phyloP scores from a whole-genome alignment of 2,329 filamentous ascomycete genomes.

The Fusarium annulatum region DNA sequence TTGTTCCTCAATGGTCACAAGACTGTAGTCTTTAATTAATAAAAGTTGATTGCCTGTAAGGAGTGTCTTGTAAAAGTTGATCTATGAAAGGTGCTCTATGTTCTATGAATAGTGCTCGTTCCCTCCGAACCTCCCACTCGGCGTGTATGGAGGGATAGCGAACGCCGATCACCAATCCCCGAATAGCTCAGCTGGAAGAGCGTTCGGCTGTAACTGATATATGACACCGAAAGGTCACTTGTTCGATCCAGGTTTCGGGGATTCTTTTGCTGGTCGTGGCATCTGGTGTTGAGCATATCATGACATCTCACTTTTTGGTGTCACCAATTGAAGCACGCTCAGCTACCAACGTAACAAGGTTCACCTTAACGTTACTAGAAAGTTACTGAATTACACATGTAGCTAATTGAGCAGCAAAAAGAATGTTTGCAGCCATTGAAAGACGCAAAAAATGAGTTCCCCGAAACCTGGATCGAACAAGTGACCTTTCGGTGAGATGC shows the following conservation, averaged over 20 bases:
- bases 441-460: constrained; percentile 31
- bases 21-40: constrained; percentile 77
- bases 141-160: neutral
- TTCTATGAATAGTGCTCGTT: neutral
- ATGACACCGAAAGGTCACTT: constrained; percentile 42
- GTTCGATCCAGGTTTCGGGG: constrained; percentile 44
- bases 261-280: constrained; percentile 22
- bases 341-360: no score
- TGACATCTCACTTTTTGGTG: neutral
- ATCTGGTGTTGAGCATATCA: neutral
- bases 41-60: neutral
- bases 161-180: constrained; percentile 14
- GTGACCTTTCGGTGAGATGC: constrained; percentile 42
- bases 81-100: no score
- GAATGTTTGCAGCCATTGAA: neutral
- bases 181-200: constrained; percentile 46
- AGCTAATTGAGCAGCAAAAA: neutral
- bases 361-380: no score
- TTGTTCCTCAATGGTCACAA: constrained; percentile 83
- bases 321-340: no score
- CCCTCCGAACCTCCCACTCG: neutral
- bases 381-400: no score
- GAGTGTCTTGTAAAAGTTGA: no score
- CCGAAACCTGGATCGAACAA: constrained; percentile 46
- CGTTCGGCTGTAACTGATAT: constrained; percentile 41